A percentile compares a stretch with the other conserved stretches of the same genome.
These are phyloP conservation scores for Leucoagaricus sp. DNA, from an alignment of 1,284 basidiomycete genomes.

Conservation along the genomic window DNA sequence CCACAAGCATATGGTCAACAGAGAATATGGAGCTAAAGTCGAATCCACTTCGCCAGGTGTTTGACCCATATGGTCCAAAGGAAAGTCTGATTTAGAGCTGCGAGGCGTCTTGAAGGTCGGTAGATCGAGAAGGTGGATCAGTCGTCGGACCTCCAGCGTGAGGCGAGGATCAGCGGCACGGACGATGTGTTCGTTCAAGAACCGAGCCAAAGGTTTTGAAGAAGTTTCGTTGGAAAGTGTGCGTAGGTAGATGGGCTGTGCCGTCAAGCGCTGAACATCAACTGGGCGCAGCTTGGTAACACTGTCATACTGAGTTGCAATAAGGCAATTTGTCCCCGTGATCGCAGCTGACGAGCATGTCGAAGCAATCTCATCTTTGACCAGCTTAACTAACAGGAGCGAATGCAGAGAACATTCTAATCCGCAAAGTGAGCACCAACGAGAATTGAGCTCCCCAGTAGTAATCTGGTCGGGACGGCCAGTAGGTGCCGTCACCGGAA, in stretches of 20 bases:
- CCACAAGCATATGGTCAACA: conserved; percentile 42
- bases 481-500: neutral
- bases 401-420: conserved; percentile 11
- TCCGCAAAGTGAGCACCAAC: conserved; percentile 16
- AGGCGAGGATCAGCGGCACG: conserved; percentile 28
- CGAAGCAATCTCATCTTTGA: conserved; percentile 1
- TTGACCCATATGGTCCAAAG: conserved; percentile 27
- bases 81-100: conserved; percentile 20
- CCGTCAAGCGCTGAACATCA: neutral
- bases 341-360: neutral
- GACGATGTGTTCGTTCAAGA: conserved; percentile 19
- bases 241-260: neutral
- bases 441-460: neutral
- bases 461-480: neutral
- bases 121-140: conserved; percentile 18
- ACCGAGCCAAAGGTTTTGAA: neutral
- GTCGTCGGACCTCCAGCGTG: conserved; percentile 24
- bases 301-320: neutral
- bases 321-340: neutral
- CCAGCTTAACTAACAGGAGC: neutral
- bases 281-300: conserved; percentile 3
- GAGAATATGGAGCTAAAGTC: conserved; percentile 45
- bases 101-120: conserved; percentile 21
- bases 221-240: neutral
- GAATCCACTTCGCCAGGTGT: conserved; percentile 31